Evolutionary conservation across 2,329 filamentous ascomycete genomes (phyloP).

Genomic region (Cordyceps farinosa): DNA sequence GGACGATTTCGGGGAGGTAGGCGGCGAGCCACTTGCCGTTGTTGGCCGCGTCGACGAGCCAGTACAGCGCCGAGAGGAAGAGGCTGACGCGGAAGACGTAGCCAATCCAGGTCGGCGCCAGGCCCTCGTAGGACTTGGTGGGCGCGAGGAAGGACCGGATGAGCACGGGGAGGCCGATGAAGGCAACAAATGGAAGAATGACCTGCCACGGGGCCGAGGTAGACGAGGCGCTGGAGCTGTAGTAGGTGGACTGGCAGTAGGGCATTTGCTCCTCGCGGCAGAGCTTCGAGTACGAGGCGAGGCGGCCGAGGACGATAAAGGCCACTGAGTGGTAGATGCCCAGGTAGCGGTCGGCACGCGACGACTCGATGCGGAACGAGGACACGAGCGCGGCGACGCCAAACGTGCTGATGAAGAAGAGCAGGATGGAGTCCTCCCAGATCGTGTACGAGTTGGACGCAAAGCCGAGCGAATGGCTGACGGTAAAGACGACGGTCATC

Average conservation of each 20-base stretch:
- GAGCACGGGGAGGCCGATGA: slow-evolving; percentile 67
- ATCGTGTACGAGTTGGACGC: slow-evolving; percentile 98
- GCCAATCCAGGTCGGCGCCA: slow-evolving; percentile 80
- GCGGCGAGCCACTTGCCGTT: slow-evolving; percentile 74
- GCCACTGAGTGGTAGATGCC: slow-evolving; percentile 81
- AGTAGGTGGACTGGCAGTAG: slow-evolving; percentile 92
- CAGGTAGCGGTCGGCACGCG: slow-evolving; percentile 64
- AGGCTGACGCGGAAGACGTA: slow-evolving; percentile 74
- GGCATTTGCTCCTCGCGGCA: slow-evolving; percentile 99
- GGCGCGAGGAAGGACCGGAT: slow-evolving; percentile 75
- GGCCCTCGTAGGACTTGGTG: slow-evolving; percentile 84
- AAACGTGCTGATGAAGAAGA: slow-evolving; percentile 89
- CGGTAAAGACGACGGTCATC: slow-evolving; percentile 73
- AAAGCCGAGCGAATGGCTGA: slow-evolving; percentile 89
- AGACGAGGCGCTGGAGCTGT: slow-evolving; percentile 84
- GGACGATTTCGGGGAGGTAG: slow-evolving; percentile 48
- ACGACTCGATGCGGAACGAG: slow-evolving; percentile 65
- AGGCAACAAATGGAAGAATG: slow-evolving; percentile 70
- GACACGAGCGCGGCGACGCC: slow-evolving; percentile 70
- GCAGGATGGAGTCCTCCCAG: slow-evolving; percentile 93
- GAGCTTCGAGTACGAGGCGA: slow-evolving; percentile 84
- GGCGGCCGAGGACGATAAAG: slow-evolving; percentile 73
- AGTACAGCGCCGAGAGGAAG: slow-evolving; percentile 74
- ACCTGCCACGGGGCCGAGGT: slow-evolving; percentile 92
- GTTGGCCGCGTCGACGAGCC: slow-evolving; percentile 85